Evolutionary conservation across 805 yeast species (phyloP).

Genomic region (Yamadazyma tumulicola): DNA sequence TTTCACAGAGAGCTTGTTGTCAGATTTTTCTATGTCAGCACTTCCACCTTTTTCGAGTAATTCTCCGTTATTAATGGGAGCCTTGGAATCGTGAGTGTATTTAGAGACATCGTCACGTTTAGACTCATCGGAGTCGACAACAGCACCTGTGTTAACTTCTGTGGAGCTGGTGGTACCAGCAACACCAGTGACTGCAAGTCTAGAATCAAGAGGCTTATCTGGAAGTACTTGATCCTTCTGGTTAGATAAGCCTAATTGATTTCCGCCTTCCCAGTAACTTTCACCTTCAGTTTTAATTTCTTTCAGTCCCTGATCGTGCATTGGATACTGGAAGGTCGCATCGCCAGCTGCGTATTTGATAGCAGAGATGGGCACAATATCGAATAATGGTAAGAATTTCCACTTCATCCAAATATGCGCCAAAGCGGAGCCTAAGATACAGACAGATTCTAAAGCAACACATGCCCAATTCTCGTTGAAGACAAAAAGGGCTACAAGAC

Average conservation of each 20-base stretch:
- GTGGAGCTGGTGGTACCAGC: conserved; percentile 5
- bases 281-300: conserved; percentile 56
- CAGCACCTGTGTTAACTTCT: neutral
- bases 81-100: conserved; percentile 21
- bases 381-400: conserved; percentile 60
- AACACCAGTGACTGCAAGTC: neutral
- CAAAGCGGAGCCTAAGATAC: conserved; percentile 53
- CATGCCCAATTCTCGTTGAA: conserved; percentile 79
- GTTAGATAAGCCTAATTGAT: conserved; percentile 32
- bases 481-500: conserved; percentile 67
- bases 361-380: conserved; percentile 68
- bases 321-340: conserved; percentile 49
- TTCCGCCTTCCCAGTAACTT: conserved; percentile 44
- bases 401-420: conserved; percentile 58
- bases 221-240: conserved; percentile 16
- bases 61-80: conserved; percentile 17
- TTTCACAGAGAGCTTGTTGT: conserved; percentile 4
- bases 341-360: conserved; percentile 46
- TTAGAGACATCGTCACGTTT: conserved; percentile 8
- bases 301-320: conserved; percentile 58
- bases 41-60: neutral
- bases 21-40: conserved; percentile 3
- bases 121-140: conserved; percentile 7
- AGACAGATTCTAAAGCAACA: conserved; percentile 64
- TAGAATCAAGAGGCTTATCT: neutral